Percentiles rank a stretch among this genome's conserved stretches.
These are phyloP conservation scores for Microsporum ferrugineum DNA, from an alignment of 2,329 filamentous ascomycete genomes.

Conservation along the genomic window DNA sequence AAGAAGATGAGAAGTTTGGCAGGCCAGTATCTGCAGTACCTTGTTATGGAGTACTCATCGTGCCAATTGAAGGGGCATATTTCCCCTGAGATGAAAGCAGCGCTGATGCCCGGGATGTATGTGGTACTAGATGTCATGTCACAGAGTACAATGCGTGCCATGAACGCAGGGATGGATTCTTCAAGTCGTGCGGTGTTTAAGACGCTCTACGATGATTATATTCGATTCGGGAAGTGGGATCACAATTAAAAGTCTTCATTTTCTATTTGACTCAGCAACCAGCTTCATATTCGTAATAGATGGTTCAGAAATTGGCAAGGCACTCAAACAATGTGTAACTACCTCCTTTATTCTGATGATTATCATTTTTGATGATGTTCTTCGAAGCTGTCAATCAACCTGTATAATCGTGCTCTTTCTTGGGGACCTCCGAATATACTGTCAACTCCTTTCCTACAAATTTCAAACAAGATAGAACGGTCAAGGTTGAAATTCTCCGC, in stretches of 20 bases:
- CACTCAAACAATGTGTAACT: no score
- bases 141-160: constrained; percentile 38
- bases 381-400: constrained; percentile 19
- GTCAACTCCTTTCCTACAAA: constrained; percentile 52
- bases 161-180: constrained; percentile 43
- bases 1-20: constrained; percentile 48
- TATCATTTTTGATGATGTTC: background rate
- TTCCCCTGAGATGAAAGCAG: constrained; percentile 42
- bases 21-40: constrained; percentile 46
- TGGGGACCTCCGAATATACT: constrained; percentile 55
- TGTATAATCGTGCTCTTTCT: constrained; percentile 39
- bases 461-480: constrained; percentile 36
- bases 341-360: no score
- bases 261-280: background rate
- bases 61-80: constrained; percentile 42
- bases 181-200: constrained; percentile 44
- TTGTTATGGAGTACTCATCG: constrained; percentile 47
- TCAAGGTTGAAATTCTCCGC: constrained; percentile 56
- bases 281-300: no score
- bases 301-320: background rate
- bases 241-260: constrained; percentile 24
- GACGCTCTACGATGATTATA: constrained; percentile 43
- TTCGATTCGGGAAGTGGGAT: constrained; percentile 38
- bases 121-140: constrained; percentile 44
- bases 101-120: constrained; percentile 42